A percentile compares a stretch with the other conserved stretches of the same genome.
phyloP scores from a whole-genome alignment of 164 flowering plant genomes.

The Kalanchoe fedtschenkoi region DNA sequence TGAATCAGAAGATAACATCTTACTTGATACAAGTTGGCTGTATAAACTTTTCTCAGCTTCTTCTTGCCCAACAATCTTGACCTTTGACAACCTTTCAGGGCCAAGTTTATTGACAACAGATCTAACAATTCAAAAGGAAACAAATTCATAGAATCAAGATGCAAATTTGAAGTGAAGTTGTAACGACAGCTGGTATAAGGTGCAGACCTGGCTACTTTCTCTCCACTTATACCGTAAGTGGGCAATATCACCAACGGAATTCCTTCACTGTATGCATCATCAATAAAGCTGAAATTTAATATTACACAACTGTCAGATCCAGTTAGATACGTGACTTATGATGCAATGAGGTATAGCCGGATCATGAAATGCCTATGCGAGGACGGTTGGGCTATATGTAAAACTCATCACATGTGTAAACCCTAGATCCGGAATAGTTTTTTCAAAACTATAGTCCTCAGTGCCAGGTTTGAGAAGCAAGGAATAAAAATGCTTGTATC shows the following conservation, averaged over 20 bases:
- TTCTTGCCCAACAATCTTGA: constrained; percentile 56
- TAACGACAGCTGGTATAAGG: not conserved
- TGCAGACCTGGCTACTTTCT: constrained; percentile 60
- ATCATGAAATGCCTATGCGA: constrained; percentile 3
- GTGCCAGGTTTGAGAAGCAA: not conserved
- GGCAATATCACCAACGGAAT: constrained; percentile 59
- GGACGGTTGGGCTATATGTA: too few species aligned
- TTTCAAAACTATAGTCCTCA: not conserved
- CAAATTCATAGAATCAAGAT: not conserved
- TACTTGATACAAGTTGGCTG: constrained; percentile 59
- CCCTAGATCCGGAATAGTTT: not conserved
- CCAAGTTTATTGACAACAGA: constrained; percentile 66
- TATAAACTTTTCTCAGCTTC: constrained; percentile 69
- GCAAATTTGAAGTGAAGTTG: not conserved
- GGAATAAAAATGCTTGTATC: not conserved
- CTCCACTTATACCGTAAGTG: constrained; percentile 56
- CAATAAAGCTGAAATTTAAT: constrained; percentile 58
- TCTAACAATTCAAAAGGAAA: constrained; percentile 17
- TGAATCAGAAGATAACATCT: constrained; percentile 43
- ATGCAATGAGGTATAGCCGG: not conserved
- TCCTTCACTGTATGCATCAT: constrained; percentile 55
- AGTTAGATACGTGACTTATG: not conserved
- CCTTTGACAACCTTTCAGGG: constrained; percentile 49
- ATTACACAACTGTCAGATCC: not conserved
- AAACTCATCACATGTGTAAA: not conserved